phyloP scores from a whole-genome alignment of 805 yeast genomes.

The Sungouiella thailandica region DNA sequence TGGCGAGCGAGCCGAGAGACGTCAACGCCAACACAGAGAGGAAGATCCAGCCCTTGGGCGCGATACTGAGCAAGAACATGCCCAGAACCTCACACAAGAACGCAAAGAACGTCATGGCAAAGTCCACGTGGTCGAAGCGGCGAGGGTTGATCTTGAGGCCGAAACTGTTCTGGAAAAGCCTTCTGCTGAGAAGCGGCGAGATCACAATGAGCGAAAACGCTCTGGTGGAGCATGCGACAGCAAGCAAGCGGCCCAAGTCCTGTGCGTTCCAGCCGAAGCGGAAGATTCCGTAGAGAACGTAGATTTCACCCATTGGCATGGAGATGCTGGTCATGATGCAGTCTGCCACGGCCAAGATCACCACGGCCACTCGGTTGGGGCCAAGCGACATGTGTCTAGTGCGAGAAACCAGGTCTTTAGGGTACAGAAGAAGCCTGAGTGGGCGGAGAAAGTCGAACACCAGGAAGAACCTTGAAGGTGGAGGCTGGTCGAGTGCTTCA shows the following conservation, averaged over 20 bases:
- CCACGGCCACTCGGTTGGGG: conserved; percentile 32
- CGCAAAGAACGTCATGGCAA: conserved; percentile 31
- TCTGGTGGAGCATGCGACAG: conserved; percentile 45
- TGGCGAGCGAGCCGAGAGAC: conserved; percentile 34
- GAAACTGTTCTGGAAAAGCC: conserved; percentile 26
- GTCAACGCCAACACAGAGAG: conserved; percentile 32
- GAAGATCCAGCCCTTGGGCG: conserved; percentile 24
- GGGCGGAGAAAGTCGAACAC: conserved; percentile 37
- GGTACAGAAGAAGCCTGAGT: conserved; percentile 49
- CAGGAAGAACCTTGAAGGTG: background rate
- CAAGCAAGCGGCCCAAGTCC: conserved; percentile 52
- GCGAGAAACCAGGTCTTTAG: conserved; percentile 29
- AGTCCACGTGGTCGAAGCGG: conserved; percentile 53
- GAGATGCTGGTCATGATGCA: conserved; percentile 32
- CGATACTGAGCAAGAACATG: conserved; percentile 27
- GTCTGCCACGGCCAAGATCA: conserved; percentile 47
- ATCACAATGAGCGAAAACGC: conserved; percentile 45
- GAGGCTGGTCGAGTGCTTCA: background rate
- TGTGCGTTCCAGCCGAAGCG: conserved; percentile 50
- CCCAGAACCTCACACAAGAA: conserved; percentile 37
- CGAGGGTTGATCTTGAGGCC: conserved; percentile 28
- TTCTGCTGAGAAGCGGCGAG: conserved; percentile 45
- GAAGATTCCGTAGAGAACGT: conserved; percentile 50
- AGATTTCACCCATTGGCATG: conserved; percentile 35
- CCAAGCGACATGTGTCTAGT: conserved; percentile 13